A percentile compares a stretch with the other conserved stretches of the same genome.
These are phyloP conservation scores for Lentinula raphanica DNA, from an alignment of 768 basidiomycete genomes.

Conservation along the genomic window DNA sequence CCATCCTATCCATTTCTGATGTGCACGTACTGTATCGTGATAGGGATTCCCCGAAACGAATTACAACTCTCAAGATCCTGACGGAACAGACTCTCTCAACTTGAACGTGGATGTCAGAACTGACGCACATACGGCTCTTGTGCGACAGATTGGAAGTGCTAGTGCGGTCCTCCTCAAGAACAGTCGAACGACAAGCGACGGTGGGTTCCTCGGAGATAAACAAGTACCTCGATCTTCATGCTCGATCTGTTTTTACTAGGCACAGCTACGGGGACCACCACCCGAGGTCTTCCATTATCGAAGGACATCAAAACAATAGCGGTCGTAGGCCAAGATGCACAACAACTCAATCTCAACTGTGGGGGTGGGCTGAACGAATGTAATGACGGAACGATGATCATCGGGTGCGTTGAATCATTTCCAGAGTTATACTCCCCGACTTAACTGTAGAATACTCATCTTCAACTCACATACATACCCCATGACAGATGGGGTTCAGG, in stretches of 20 bases:
- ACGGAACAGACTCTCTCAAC: conserved; percentile 41
- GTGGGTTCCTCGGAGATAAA: no score
- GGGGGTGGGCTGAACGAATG: conserved; percentile 49
- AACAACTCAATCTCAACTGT: conserved; percentile 41
- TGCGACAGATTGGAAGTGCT: conserved; percentile 57
- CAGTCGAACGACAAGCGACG: conserved; percentile 33
- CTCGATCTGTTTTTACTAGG: neutral
- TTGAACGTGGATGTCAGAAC: conserved; percentile 38
- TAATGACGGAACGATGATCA: conserved; percentile 54
- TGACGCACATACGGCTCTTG: conserved; percentile 43
- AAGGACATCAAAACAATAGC: conserved; percentile 50
- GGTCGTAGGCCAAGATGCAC: conserved; percentile 56
- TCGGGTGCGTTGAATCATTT: conserved; percentile 42
- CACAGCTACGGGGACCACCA: conserved; percentile 24
- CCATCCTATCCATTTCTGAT: neutral
- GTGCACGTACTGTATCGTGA: neutral
- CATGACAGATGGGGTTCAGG: conserved; percentile 44
- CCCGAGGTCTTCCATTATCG: conserved; percentile 40
- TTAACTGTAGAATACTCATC: conserved; percentile 15
- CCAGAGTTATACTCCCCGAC: no score
- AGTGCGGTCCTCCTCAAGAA: conserved; percentile 72
- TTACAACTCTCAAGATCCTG: conserved; percentile 40
- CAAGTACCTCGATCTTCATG: neutral
- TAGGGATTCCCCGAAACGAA: conserved; percentile 33
- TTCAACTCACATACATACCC: neutral